Evolutionary conservation across 2,329 filamentous ascomycete species (phyloP).

Genomic region (Colletotrichum somersetense): DNA sequence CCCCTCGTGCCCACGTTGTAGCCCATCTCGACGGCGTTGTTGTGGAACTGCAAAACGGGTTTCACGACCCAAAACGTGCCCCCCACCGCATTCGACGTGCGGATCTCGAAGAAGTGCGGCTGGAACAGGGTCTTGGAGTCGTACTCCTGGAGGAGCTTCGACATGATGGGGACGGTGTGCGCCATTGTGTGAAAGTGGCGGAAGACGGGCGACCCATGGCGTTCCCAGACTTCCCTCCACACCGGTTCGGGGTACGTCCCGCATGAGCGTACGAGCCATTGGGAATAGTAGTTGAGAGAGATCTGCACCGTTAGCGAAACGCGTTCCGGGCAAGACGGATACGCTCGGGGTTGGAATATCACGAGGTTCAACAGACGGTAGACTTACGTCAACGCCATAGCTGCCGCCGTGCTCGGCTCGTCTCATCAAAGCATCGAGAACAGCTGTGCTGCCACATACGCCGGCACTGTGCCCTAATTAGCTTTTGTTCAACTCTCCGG

Average conservation of each 20-base stretch:
- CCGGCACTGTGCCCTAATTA: constrained; percentile 52
- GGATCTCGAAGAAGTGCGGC: constrained; percentile 60
- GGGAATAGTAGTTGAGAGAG: constrained; percentile 57
- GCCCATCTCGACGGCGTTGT: constrained; percentile 51
- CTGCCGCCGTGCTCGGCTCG: constrained; percentile 50
- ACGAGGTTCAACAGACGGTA: constrained; percentile 46
- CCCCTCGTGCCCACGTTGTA: constrained; percentile 63
- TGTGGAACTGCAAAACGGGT: constrained; percentile 55
- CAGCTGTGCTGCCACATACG: constrained; percentile 54
- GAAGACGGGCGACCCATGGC: constrained; percentile 61
- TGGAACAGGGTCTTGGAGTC: constrained; percentile 55
- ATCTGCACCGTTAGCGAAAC: constrained; percentile 39
- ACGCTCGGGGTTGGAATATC: background rate
- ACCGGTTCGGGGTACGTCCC: constrained; percentile 53
- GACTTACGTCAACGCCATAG: constrained; percentile 34
- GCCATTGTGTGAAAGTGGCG: constrained; percentile 64
- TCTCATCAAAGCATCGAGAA: constrained; percentile 57
- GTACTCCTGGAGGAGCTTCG: constrained; percentile 56
- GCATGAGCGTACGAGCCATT: constrained; percentile 55
- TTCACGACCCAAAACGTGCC: constrained; percentile 54
- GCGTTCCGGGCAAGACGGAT: constrained; percentile 19
- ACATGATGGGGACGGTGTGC: constrained; percentile 51
- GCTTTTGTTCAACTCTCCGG: background rate
- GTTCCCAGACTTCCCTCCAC: constrained; percentile 58
- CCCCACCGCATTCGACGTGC: constrained; percentile 22